A percentile compares a stretch with the other conserved stretches of the same genome.
phyloP scores from a whole-genome alignment of 306 rosid genomes.

The Echinosophora koreensis region DNA sequence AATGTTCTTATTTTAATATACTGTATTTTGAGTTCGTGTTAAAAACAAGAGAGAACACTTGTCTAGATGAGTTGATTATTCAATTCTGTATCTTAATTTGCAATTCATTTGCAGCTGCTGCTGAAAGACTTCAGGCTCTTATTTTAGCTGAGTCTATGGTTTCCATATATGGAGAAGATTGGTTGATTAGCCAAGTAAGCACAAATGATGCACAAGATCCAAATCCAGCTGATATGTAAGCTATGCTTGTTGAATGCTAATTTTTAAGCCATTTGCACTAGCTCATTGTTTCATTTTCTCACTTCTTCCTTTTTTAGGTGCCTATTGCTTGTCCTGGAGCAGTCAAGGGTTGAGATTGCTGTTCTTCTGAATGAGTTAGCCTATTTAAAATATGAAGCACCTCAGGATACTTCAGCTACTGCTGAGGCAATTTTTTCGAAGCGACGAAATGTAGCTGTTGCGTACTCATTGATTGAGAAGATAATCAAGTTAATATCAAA shows the following conservation, averaged over 20 bases:
- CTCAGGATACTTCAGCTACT: conserved; percentile 65
- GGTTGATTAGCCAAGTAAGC: conserved; percentile 71
- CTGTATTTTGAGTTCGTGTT: conserved; percentile 32
- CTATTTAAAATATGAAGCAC: conserved; percentile 83
- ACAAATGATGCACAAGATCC: conserved; percentile 58
- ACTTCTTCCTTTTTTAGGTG: conserved; percentile 66
- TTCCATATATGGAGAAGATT: conserved; percentile 68
- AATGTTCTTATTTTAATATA: conserved; percentile 11
- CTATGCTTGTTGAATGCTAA: conserved; percentile 26
- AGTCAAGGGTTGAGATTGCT: conserved; percentile 94
- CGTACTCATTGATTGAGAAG: conserved; percentile 87
- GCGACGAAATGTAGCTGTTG: conserved; percentile 75
- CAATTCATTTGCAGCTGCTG: conserved; percentile 71
- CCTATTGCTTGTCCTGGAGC: conserved; percentile 89
- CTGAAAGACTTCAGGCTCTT: conserved; percentile 87
- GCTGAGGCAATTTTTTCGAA: conserved; percentile 64
- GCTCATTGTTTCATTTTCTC: conserved; percentile 42
- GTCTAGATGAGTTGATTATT: background rate
- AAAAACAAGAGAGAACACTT: conserved; percentile 24
- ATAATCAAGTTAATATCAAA: conserved; percentile 79
- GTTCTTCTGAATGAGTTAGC: conserved; percentile 92
- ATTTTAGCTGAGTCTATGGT: conserved; percentile 87
- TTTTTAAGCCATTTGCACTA: conserved; percentile 5
- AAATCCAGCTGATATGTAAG: conserved; percentile 77
- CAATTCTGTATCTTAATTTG: conserved; percentile 9